Evolutionary conservation across 371 early-diverging fungal genomes (phyloP), one percentile per base, ranked within the genome.

Genomic region (Chytridium lagenaria): DNA sequence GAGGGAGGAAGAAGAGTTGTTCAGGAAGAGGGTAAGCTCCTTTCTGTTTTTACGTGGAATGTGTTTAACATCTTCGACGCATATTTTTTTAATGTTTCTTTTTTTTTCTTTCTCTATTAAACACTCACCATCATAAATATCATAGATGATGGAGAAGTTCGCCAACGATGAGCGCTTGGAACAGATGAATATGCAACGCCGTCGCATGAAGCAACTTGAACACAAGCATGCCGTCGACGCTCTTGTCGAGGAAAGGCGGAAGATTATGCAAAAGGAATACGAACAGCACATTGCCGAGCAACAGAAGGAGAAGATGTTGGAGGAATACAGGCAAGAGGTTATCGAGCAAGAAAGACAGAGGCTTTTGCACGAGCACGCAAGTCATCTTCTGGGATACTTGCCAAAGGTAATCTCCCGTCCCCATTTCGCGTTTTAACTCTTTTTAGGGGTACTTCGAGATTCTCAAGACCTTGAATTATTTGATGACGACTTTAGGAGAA

Each of bases 281-380:
- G 80, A 77, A 50, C 30, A 67, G 16, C 77, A 78, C 30, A 49
- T 59, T 57, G 81, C 68, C 22, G 80, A 78, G 57, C 51, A 66
- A 15, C 59, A 59, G 33, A 68, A 76, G 30, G 82, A 84, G 59
- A 44, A 71, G 49, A 81, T 83, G 51, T 31, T 87, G 12, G 85
- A 82, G 40, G 64, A 67, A 37, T 87, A 82, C 68, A 64, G 81
- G 57, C 78, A 80, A 50, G 70, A 76, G 59, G 85, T 87, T 31
- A 82, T 87, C 49, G 87, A 87, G 75, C 81, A 82, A 69, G 87
- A 87, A 70, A 63, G 87, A 22, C 86, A 85, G 73, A 64, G 87
- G 39, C 68, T 87, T 61, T 75, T 87, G 49, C 81, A 80, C 31
- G 87, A 87, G 77, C 85, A 86, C 73, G 87, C 86, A 12, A 51